These are phyloP conservation scores for Achlya hypogyna DNA, from an alignment of 352 stramenopile genomes.

Conservation along the genomic window DNA sequence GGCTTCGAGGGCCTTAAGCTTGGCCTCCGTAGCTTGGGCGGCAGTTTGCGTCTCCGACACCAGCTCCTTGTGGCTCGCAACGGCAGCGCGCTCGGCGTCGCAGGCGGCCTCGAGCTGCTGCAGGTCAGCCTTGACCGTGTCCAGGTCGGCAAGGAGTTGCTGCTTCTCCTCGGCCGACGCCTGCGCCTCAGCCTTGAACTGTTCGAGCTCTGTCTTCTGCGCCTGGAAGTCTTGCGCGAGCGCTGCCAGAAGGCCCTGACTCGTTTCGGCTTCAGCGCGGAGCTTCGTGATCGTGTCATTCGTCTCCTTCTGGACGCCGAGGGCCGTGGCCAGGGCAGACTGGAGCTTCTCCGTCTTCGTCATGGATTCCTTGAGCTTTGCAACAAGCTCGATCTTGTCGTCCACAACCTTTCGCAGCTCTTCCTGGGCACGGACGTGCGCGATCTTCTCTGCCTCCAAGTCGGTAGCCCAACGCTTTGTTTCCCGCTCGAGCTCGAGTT, in stretches of 20 bases:
- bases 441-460: conserved; percentile 10
- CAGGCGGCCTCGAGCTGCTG: background rate
- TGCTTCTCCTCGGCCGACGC: background rate
- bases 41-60: background rate
- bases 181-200: background rate
- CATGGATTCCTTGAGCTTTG: conserved; percentile 8
- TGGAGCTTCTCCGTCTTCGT: conserved; percentile 5
- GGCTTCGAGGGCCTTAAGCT: background rate
- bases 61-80: background rate
- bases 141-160: background rate
- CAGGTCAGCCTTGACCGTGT: conserved; percentile 6
- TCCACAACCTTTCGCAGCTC: conserved; percentile 4
- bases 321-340: background rate
- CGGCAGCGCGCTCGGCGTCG: background rate
- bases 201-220: conserved; percentile 7
- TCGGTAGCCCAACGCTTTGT: background rate
- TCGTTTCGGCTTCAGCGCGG: conserved; percentile 5
- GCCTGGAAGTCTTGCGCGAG: background rate
- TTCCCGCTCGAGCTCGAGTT: conserved; percentile 11
- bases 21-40: background rate
- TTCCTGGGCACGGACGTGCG: background rate
- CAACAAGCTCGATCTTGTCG: background rate
- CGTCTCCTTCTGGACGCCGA: background rate
- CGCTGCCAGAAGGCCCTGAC: background rate
- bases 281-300: background rate